Percentiles rank a stretch among this genome's conserved stretches.
Evolutionary conservation across 192 early-diverging fungal species (phyloP).

Genomic region (Gryganskiella cystojenkinii): DNA sequence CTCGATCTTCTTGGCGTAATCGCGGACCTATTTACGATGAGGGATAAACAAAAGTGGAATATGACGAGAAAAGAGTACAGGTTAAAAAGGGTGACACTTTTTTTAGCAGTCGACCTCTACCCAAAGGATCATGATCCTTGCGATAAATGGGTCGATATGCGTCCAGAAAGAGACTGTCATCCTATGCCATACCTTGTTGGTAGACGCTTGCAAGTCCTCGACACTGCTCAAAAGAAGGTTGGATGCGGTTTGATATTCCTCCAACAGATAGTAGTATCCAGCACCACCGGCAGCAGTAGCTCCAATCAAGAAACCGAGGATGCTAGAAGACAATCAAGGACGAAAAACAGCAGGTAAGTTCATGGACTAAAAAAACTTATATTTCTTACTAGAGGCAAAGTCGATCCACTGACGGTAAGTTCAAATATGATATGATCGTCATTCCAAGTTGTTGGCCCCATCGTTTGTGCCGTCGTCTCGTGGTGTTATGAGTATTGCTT

Average conservation of each 20-base stretch:
- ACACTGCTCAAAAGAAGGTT: slow-evolving; percentile 76
- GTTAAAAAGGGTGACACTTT: no score
- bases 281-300: slow-evolving; percentile 75
- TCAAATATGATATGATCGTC: no score
- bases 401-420: no score
- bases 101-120: no score
- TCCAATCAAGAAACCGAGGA: slow-evolving; percentile 84
- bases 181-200: slow-evolving; percentile 67
- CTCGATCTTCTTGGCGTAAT: slow-evolving; percentile 85
- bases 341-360: no score
- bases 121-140: slow-evolving; percentile 1
- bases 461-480: no score
- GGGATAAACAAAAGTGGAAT: background rate
- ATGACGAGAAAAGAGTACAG: no score
- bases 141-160: background rate
- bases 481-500: no score
- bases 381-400: no score
- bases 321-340: slow-evolving; percentile 49
- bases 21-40: slow-evolving; percentile 59
- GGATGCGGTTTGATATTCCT: slow-evolving; percentile 86
- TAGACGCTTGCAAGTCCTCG: slow-evolving; percentile 81
- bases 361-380: no score
- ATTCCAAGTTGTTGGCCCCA: no score
- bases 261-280: slow-evolving; percentile 88
- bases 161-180: background rate